Base-by-base conservation (phyloP, 345 rosid species). In the Angophora floribunda region DNA sequence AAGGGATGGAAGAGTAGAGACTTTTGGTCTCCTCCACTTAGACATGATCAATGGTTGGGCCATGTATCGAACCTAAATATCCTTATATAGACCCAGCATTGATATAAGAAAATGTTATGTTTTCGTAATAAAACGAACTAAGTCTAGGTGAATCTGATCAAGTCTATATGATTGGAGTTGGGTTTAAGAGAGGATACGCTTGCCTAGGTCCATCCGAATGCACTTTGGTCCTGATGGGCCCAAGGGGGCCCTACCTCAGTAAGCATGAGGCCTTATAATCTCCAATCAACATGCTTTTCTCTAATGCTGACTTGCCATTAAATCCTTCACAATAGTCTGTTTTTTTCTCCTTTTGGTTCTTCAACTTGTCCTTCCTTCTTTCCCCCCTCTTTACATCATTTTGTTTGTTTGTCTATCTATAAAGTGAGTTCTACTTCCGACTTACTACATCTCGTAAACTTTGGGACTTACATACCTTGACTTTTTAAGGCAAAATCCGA, bases 141-240 rank as follows among this genome's bases (percentile, higher is more conserved):
- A 32, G 45, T 16, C 22, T 0, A 16, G 11, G 79, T 11, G 0
- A 2, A 30, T 19, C 6, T 32, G 0, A 15, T 4, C 11, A 6
- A 10, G 41, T 30, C 11, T 32, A 15, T 30, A 15, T 30, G 22
- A 0, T 30, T 67, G 79, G 44, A 32, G 79, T 9, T 9, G 79
- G 45, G 79, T 67, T 67, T 22, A 0, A 67, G 79, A 32, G 0
- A 8, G 22, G 5, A 36, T 0, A 67, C 1, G 44, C 0, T 32
- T 32, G 22, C 44, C 44, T 0, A 7, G 79, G 79, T 10, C 44
- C 6, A 44, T 22, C 79, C 44, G 4, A 30, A 30, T 7, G 44
- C 4, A 22, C 45, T 32, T 16, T 11, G 0, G 44, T 44, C 45
- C 32, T 30, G n/a, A n/a, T 30, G 44, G 44, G 78, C 78, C n/a